Evolutionary conservation across 202 grass and related monocot species (phyloP), one percentile per base, ranked within the genome.

Genomic region (Hordeum pubiflorum): DNA sequence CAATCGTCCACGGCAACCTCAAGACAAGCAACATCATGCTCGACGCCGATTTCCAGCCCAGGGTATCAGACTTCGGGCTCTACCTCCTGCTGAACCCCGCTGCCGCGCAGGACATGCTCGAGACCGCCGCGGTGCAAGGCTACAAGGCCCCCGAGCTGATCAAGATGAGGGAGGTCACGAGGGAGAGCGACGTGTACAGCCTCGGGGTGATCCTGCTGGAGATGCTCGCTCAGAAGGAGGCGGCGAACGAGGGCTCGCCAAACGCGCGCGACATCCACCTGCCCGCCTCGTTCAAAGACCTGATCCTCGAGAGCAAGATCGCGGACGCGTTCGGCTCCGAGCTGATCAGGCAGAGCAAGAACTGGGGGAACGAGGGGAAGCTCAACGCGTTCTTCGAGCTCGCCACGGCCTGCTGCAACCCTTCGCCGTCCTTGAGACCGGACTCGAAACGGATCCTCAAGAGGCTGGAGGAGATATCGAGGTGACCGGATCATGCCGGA

Each of bases 1-100:
- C 89, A 14, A 89, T 96, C 60, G 73, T 96, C 10, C 96, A 99
- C 62, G 96, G 96, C 65, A 96, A 96, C 85, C 96, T 99, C 10
- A 99, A 99, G 86, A 78, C 88, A 14, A 99, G 95, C 62, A 99
- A 99, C 59, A 86, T 99, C 57, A 89, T 99, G 80, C 88, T 99
- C 7, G 96, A 99, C 27, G 85, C 82, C 23, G 91, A 99, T 89
- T 91, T 85, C 81, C 92, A 91, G 81, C 92, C 96, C 2, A 88
- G 96, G 63, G 85, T 99, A 58, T 85, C 92, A 9, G 96, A 99
- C 54, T 93, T 91, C 15, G 90, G 96, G 18, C 85, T 99, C 74
- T 87, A 90, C 82, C 87, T 96, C 18, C 77, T 93, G 6, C 85
- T 99, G 18, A 96, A 91, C 56, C 74, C 84, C 1, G 63, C 81